Percentiles rank a stretch among this genome's conserved stretches.
Evolutionary conservation across 1,139 yeast species (phyloP).

Genomic region (Taiozyma sp.): DNA sequence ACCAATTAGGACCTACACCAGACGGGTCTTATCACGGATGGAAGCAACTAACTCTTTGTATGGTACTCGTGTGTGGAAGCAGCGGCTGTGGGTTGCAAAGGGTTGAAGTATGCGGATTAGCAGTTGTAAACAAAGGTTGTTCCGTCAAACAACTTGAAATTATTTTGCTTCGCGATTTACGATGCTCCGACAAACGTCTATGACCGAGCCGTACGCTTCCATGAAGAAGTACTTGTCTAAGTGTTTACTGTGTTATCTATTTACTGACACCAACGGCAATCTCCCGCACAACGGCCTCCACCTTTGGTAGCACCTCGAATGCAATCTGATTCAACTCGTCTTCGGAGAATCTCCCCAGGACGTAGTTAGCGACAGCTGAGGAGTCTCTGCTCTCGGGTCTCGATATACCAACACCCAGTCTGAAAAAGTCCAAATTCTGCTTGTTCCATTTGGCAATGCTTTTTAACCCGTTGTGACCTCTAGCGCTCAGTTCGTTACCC

Average conservation of each 20-base stretch:
- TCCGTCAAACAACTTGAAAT: neutral
- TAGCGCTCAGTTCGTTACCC: constrained; percentile 41
- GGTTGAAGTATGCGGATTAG: neutral
- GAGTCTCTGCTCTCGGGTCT: constrained; percentile 44
- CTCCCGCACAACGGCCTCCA: constrained; percentile 32
- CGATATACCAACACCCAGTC: constrained; percentile 71
- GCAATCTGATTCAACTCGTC: constrained; percentile 36
- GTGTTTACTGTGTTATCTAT: neutral
- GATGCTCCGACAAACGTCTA: neutral
- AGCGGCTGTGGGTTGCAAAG: neutral
- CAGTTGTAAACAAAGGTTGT: neutral
- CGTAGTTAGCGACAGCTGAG: constrained; percentile 52
- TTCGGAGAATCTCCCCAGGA: constrained; percentile 42
- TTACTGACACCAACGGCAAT: constrained; percentile 16
- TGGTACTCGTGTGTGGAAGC: neutral
- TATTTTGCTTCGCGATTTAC: neutral
- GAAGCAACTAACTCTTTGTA: neutral
- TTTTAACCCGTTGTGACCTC: constrained; percentile 80
- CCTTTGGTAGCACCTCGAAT: constrained; percentile 34
- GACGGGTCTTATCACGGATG: neutral
- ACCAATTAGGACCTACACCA: neutral
- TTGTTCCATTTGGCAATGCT: constrained; percentile 36
- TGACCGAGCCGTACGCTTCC: neutral
- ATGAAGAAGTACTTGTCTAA: too few species aligned
- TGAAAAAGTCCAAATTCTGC: constrained; percentile 27